Evolutionary conservation across 148 eudicot species (phyloP).

Genomic region (Silene conica): DNA sequence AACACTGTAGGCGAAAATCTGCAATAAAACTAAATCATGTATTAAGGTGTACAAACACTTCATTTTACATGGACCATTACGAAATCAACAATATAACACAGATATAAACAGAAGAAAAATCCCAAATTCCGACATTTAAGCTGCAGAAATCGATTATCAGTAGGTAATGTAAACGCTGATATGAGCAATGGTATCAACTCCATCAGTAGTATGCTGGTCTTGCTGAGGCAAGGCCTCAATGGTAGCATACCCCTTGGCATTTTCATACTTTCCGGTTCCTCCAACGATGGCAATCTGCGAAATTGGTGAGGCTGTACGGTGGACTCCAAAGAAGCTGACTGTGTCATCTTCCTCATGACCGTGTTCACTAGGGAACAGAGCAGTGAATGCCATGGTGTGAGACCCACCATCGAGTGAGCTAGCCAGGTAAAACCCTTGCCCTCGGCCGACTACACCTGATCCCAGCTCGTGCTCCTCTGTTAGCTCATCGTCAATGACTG

Average conservation of each 20-base stretch:
- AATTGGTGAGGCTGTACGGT: slow-evolving; percentile 61
- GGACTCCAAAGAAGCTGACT: slow-evolving; percentile 84
- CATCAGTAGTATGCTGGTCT: slow-evolving; percentile 89
- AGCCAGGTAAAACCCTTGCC: slow-evolving; percentile 79
- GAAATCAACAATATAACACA: no score
- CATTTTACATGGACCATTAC: no score
- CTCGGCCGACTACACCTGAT: slow-evolving; percentile 55
- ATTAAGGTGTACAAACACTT: no score
- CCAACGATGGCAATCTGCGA: slow-evolving; percentile 74
- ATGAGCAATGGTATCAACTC: slow-evolving; percentile 74
- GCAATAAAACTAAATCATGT: no score
- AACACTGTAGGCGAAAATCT: no score
- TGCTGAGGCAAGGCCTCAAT: slow-evolving; percentile 71
- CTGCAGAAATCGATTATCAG: not conserved
- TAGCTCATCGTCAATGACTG: slow-evolving; percentile 80
- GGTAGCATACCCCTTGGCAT: slow-evolving; percentile 80
- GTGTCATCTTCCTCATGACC: slow-evolving; percentile 42
- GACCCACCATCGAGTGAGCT: slow-evolving; percentile 83
- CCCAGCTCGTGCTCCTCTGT: slow-evolving; percentile 89
- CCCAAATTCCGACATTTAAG: no score
- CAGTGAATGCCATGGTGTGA: slow-evolving; percentile 78
- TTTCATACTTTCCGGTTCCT: slow-evolving; percentile 82
- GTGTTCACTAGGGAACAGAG: slow-evolving; percentile 52
- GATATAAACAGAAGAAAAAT: no score
- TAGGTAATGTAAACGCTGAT: slow-evolving; percentile 48